Percentiles rank a stretch among this genome's conserved stretches.
These are phyloP conservation scores for Aspergillus asperescens DNA, from an alignment of 495 filamentous ascomycete genomes.

Conservation along the genomic window DNA sequence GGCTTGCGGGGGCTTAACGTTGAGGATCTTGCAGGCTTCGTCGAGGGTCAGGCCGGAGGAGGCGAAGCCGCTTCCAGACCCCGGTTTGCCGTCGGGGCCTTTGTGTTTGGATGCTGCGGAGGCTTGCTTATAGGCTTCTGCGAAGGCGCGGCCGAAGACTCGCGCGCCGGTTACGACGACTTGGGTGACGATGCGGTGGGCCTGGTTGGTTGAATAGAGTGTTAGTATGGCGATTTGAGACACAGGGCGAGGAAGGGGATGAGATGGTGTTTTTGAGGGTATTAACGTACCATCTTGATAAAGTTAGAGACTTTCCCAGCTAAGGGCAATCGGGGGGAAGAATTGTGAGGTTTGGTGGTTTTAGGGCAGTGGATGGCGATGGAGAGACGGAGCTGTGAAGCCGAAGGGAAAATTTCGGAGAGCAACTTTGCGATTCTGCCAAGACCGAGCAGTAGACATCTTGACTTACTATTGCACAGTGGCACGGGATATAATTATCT, in stretches of 20 bases:
- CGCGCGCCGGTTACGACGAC: conserved; percentile 83
- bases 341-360: neutral
- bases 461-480: neutral
- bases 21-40: conserved; percentile 96
- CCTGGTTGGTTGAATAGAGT: conserved; percentile 46
- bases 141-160: conserved; percentile 87
- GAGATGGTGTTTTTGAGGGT: neutral
- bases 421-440: conserved; percentile 12
- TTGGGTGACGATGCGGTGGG: conserved; percentile 91
- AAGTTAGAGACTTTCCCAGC: neutral
- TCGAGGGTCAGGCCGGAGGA: conserved; percentile 79
- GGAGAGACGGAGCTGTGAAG: conserved; percentile 26
- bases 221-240: neutral
- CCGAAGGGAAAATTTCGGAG: conserved; percentile 37
- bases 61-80: conserved; percentile 40
- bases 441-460: too few relatives aligned
- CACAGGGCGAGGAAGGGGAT: neutral
- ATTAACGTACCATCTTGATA: conserved; percentile 16
- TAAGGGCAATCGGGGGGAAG: neutral
- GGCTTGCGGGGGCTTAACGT: conserved; percentile 80
- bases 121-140: conserved; percentile 88
- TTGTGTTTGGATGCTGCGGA: conserved; percentile 78
- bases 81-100: conserved; percentile 37
- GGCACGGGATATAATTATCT: neutral
- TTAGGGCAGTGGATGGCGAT: conserved; percentile 19